Base-by-base conservation (phyloP, 768 basidiomycete genomes). In the Lactarius quietus region DNA sequence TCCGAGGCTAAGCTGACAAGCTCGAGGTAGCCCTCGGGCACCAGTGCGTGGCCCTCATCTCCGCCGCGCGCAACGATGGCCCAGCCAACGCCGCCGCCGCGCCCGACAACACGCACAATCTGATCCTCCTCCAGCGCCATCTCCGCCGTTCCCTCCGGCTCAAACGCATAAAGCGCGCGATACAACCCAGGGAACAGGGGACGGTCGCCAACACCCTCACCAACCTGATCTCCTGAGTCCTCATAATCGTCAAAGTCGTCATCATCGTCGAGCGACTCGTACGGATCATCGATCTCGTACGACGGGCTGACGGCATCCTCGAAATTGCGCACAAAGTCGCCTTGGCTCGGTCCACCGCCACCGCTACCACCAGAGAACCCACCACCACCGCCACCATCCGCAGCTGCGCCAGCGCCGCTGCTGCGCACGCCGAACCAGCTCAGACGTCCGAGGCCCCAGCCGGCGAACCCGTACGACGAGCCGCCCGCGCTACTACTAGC, bases 31-130 rank as follows among this genome's bases (percentile, higher is more conserved):
- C 88, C 86, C 75, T 91, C 90, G 0, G 90, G 90, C 8, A 92
- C 90, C 36, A 92, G 81, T 8, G 88, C 89, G 75, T 90, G 88
- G 6, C 75, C 71, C 17, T 74, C 74, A n/a, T 71, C 74, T 55
- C 75, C 80, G 39, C 74, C 76, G 33, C 70, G 81, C 65, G 84
- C 79, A 1, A 86, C 90, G 10, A 92, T 86, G 0, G 88, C 90
- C 91, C 90, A 92, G 0, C 90, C 90, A 3, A 88, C 86, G 0
- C 89, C 89, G 0, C 90, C 90, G 5, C 90, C 89, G 56, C 89
- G 72, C 12, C 90, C 90, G 3, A 92, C 74, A 31, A 92, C 89
- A 2, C 79, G 78, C 17, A 94, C 86, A 55, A 89, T 68, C 76
- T 93, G 89, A 54, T 87, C 92, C 74, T 92, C 89, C 68, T 81